Percentiles rank a stretch among this genome's conserved stretches.
These are phyloP conservation scores for Microsporum canis DNA, from an alignment of 2,329 filamentous ascomycete species.

Conservation along the genomic window DNA sequence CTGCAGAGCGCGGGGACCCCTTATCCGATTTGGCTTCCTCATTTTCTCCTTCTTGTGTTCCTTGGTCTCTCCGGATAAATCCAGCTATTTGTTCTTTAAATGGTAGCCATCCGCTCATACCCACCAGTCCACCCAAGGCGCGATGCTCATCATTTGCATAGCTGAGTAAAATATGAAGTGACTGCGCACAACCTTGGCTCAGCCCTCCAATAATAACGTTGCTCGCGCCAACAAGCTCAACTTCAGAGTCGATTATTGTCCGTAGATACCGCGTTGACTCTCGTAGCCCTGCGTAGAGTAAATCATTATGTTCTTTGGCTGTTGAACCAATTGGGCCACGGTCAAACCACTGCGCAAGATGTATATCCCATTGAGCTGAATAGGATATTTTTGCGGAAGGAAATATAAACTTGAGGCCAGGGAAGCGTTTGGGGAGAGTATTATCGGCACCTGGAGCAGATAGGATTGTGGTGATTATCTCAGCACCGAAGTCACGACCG, in stretches of 20 bases:
- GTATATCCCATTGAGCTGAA: constrained; percentile 18
- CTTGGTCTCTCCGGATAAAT: constrained; percentile 6
- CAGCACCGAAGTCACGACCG: constrained; percentile 25
- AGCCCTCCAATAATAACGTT: constrained; percentile 19
- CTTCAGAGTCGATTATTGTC: constrained; percentile 17
- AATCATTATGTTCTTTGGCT: constrained; percentile 16
- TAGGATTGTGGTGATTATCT: constrained; percentile 20
- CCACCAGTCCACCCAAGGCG: constrained; percentile 30
- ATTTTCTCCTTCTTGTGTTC: not conserved
- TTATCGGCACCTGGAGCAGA: not conserved
- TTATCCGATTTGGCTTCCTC: not conserved
- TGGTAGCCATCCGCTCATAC: constrained; percentile 35
- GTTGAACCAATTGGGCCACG: constrained; percentile 20
- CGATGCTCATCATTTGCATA: constrained; percentile 11
- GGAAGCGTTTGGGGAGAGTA: constrained; percentile 24
- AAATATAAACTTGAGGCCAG: constrained; percentile 29
- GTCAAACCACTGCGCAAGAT: constrained; percentile 32
- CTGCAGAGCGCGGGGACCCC: not conserved
- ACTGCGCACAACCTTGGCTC: constrained; percentile 18
- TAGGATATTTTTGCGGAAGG: constrained; percentile 19
- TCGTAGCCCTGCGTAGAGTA: constrained; percentile 16
- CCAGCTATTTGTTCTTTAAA: constrained; percentile 28
- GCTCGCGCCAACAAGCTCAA: constrained; percentile 11
- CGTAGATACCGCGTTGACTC: constrained; percentile 15
- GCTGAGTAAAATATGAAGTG: constrained; percentile 14